These are phyloP conservation scores for Shiraia sp. DNA, from an alignment of 2,329 filamentous ascomycete species.

Conservation along the genomic window DNA sequence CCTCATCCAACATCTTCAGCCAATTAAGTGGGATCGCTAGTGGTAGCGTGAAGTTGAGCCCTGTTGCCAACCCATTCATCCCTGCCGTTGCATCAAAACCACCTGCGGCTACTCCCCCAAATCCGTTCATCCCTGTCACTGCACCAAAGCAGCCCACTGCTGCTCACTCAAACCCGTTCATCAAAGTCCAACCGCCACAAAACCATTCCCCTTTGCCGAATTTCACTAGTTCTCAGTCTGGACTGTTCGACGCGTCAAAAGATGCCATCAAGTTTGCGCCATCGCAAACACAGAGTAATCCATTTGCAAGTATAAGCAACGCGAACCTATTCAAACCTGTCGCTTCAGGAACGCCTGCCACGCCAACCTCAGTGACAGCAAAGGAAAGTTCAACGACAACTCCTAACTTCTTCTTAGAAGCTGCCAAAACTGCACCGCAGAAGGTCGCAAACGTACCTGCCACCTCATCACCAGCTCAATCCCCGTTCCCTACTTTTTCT, in stretches of 20 bases:
- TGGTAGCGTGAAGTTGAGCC: conserved; percentile 12
- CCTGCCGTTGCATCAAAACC: conserved; percentile 2
- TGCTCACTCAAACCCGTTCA: conserved; percentile 12
- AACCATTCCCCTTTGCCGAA: background rate
- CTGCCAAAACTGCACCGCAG: conserved; percentile 1
- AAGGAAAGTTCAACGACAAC: background rate
- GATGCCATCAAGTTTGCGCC: conserved; percentile 32
- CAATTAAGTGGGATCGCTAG: conserved; percentile 8
- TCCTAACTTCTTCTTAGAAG: conserved; percentile 3
- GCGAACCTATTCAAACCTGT: background rate
- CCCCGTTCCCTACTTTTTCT: conserved; percentile 6
- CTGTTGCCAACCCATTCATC: conserved; percentile 25
- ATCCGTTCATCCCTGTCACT: conserved; percentile 15
- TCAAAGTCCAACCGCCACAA: background rate
- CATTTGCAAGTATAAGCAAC: background rate
- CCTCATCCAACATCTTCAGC: conserved; percentile 15
- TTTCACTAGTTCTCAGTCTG: conserved; percentile 16
- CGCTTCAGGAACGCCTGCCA: background rate
- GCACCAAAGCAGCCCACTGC: background rate
- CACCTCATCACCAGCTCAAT: conserved; percentile 6
- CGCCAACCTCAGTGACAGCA: background rate
- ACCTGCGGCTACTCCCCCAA: background rate
- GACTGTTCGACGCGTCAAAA: conserved; percentile 33
- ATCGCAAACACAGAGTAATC: background rate
- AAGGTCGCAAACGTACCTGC: conserved; percentile 5